Evolutionary conservation across 352 stramenopile species (phyloP).

Genomic region (Phytophthora tentaculata): DNA sequence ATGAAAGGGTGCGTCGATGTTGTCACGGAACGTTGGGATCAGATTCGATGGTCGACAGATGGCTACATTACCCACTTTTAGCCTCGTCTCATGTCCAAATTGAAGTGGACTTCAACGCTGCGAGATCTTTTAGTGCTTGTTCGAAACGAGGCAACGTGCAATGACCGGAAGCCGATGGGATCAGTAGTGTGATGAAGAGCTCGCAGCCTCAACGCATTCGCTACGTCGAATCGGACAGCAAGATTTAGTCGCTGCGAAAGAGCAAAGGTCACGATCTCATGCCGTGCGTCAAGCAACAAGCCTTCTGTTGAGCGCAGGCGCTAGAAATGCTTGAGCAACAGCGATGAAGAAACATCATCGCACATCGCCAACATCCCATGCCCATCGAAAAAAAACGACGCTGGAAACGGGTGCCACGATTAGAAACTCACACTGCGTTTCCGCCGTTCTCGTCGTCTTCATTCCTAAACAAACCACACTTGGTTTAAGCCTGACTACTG

Average conservation of each 20-base stretch:
- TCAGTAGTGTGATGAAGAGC: neutral
- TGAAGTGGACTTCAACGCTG: constrained; percentile 5
- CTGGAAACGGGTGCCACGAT: neutral
- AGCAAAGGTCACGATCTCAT: neutral
- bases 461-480: constrained; percentile 30
- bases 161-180: too few species aligned
- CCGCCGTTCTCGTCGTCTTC: constrained; percentile 1
- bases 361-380: constrained; percentile 18
- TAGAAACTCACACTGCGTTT: neutral
- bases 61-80: constrained; percentile 10
- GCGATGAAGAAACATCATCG: neutral
- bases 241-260: neutral
- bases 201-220: neutral
- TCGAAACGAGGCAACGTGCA: too few species aligned
- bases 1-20: constrained; percentile 15
- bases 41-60: constrained; percentile 24
- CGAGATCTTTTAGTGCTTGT: too few species aligned
- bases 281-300: neutral
- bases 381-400: constrained; percentile 20
- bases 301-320: neutral
- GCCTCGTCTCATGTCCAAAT: constrained; percentile 26
- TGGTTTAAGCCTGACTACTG: neutral
- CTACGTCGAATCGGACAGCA: neutral
- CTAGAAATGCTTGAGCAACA: neutral
- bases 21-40: constrained; percentile 7